phyloP scores from a whole-genome alignment of 2,329 filamentous ascomycete genomes.

The Sclerotinia sclerotiorum region DNA sequence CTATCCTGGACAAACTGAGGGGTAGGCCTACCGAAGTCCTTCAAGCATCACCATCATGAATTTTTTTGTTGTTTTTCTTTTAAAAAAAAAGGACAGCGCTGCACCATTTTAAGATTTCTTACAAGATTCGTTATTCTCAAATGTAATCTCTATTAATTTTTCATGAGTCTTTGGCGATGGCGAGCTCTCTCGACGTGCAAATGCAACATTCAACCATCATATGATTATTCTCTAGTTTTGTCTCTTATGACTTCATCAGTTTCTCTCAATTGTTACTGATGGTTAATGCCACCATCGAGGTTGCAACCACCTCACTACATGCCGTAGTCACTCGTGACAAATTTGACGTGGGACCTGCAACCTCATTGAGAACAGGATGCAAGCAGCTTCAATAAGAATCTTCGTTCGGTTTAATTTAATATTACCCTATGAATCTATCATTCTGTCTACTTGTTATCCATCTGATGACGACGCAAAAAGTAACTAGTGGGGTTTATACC shows the following conservation, averaged over 20 bases:
- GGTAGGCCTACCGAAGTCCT: background rate
- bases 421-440: background rate
- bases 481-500: background rate
- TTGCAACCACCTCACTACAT: constrained; percentile 1
- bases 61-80: background rate
- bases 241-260: background rate
- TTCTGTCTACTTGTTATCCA: background rate
- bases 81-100: background rate
- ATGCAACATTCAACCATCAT: constrained; percentile 2
- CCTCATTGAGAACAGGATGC: background rate
- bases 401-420: background rate
- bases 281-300: background rate
- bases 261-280: background rate
- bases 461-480: background rate
- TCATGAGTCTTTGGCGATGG: background rate
- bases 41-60: background rate
- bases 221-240: background rate
- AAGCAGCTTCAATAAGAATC: background rate
- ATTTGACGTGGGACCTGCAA: background rate
- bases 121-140: background rate
- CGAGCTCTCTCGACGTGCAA: background rate
- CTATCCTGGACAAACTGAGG: background rate
- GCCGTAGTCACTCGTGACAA: background rate
- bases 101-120: background rate
- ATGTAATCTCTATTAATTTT: background rate